Evolutionary conservation across 2,329 filamentous ascomycete species (phyloP).

Genomic region (Neonectria ditissima): DNA sequence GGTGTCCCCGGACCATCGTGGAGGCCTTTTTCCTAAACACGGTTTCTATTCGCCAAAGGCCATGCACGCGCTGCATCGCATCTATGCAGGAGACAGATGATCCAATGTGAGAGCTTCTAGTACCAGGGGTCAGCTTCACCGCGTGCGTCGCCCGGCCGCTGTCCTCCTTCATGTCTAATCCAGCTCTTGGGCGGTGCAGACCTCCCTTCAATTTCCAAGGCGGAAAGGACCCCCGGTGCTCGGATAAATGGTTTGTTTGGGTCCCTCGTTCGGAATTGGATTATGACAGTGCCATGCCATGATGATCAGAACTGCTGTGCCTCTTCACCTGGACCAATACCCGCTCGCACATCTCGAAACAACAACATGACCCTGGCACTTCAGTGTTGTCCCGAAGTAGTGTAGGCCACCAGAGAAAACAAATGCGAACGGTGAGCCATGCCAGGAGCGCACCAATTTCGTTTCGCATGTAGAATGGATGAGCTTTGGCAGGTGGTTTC

Average conservation of each 20-base stretch:
- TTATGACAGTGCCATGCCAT: neutral
- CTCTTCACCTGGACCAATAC: neutral
- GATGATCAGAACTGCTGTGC: neutral
- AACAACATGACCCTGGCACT: neutral
- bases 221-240: neutral
- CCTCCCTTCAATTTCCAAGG: constrained; percentile 12
- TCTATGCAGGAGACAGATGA: constrained; percentile 35
- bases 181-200: neutral
- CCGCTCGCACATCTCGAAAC: neutral
- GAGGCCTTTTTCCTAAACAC: neutral
- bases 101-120: constrained; percentile 24
- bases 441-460: neutral
- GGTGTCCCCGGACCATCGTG: constrained; percentile 14
- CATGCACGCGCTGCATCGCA: constrained; percentile 25
- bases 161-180: constrained; percentile 8
- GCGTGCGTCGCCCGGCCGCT: constrained; percentile 1
- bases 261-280: neutral
- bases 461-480: neutral
- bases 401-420: neutral
- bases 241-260: neutral
- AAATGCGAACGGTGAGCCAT: neutral
- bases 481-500: neutral
- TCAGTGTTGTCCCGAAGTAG: neutral
- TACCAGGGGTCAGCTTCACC: constrained; percentile 22
- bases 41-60: constrained; percentile 19